These are phyloP conservation scores for Loxodes magnus DNA, from an alignment of 73 alveolate species.

Conservation along the genomic window DNA sequence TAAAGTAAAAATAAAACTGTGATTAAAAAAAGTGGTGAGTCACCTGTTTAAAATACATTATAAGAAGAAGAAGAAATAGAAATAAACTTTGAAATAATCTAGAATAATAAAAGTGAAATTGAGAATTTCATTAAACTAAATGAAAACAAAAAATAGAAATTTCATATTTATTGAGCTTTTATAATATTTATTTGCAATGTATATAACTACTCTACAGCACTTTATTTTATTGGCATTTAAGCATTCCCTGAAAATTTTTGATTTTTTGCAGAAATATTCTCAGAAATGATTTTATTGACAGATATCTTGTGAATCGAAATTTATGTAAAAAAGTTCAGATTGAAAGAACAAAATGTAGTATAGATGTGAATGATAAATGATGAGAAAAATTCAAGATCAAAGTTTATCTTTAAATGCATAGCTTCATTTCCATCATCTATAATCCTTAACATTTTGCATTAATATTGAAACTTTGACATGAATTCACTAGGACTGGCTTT, in stretches of 20 bases:
- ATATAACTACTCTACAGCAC: conserved; percentile 29
- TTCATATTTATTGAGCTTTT: conserved; percentile 18
- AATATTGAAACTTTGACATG: background rate
- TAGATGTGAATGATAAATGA: conserved; percentile 31
- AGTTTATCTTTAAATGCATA: background rate
- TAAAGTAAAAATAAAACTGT: too few relatives aligned
- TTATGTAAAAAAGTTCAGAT: background rate
- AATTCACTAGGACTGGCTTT: too few relatives aligned
- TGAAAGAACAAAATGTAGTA: conserved; percentile 16
- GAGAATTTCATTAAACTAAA: too few relatives aligned
- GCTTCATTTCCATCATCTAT: too few relatives aligned
- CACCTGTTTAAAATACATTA: too few relatives aligned
- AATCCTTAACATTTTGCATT: background rate
- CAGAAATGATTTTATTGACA: conserved; percentile 21
- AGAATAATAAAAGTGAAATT: too few relatives aligned
- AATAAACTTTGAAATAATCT: too few relatives aligned
- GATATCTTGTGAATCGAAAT: conserved; percentile 11
- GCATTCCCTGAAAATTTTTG: conserved; percentile 35
- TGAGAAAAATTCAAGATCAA: background rate
- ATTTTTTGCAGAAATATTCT: conserved; percentile 22
- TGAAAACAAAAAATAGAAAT: background rate
- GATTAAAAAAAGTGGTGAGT: too few relatives aligned
- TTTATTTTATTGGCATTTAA: conserved; percentile 33
- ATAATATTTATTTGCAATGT: conserved; percentile 10
- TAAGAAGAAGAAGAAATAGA: too few relatives aligned